Base-by-base conservation (phyloP, 2,329 filamentous ascomycete genomes). In the Stromatinia cepivora region DNA sequence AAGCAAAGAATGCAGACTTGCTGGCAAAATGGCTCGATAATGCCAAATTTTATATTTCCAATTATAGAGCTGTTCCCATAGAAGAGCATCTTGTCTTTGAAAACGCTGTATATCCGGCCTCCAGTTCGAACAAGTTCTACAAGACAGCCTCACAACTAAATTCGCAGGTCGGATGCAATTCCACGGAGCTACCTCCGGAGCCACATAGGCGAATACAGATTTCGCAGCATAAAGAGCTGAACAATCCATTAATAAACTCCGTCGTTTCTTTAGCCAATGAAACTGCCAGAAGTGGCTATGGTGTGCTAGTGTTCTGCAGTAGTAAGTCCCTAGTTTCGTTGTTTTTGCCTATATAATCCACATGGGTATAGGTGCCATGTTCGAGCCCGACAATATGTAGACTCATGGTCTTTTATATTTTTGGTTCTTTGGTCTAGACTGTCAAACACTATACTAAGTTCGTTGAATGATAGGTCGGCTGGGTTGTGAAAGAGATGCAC, bases 1-100 rank as follows among this genome's bases (percentile, higher is more conserved):
- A 46, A 25, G 22, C 20, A 17, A 71, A 92, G 89, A 93, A 93
- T 75, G 89, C 90, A 63, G 84, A 87, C 67, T 76, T 92, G 42
- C 82, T 93, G 62, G 89, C 90, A 2, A 82, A 83, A 46, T 93
- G 91, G 91, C 85, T 93, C 22, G 63, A 71, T 52, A 81, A 85
- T 59, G 90, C 88, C 1, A 89, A 90, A 74, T 90, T 87, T 62
- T 93, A 92, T 75, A 87, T 89, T 73, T 93, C 91, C 3, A 86
- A 84, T 67, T 93, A 92, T 77, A 85, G 88, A 2, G 91, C 91
- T 1, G 84, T 94, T n/a, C 90, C 91, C 0, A 88, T 94, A 31
- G 85, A 92, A 65, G 91, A 93, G 74, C 86, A 92, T 75, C 81
- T 93, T 0, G 90, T 93, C 5, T 90, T 88, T 76, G 89, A 92